These are phyloP conservation scores for Barnettozyma sucrosica DNA, from an alignment of 805 yeast genomes.

Conservation along the genomic window DNA sequence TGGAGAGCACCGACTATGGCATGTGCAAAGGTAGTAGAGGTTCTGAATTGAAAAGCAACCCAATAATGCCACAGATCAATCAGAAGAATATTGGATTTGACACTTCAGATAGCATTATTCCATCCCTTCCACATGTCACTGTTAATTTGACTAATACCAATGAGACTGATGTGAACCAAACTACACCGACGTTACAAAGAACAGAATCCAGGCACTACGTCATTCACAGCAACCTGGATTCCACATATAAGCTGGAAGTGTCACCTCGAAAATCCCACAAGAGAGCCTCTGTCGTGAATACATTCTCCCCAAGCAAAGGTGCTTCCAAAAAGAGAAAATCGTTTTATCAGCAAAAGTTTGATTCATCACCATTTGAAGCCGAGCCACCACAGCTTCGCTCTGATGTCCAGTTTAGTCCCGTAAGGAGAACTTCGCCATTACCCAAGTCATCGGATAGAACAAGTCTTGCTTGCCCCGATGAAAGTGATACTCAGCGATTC, in stretches of 20 bases:
- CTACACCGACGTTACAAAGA: conserved; percentile 23
- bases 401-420: conserved; percentile 23
- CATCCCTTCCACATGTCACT: conserved; percentile 21
- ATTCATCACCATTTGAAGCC: conserved; percentile 26
- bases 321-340: conserved; percentile 23
- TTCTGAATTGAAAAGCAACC: conserved; percentile 13
- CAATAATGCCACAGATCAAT: conserved; percentile 24
- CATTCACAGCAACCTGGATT: conserved; percentile 21
- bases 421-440: conserved; percentile 13
- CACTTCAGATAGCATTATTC: conserved; percentile 25
- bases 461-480: background rate
- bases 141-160: conserved; percentile 22
- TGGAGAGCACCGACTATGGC: conserved; percentile 23
- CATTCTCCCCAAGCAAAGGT: conserved; percentile 21
- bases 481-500: conserved; percentile 31
- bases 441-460: conserved; percentile 4
- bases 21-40: conserved; percentile 8
- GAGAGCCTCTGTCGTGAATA: conserved; percentile 15
- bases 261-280: conserved; percentile 21
- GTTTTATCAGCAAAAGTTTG: conserved; percentile 21
- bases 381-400: conserved; percentile 25
- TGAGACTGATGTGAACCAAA: conserved; percentile 24
- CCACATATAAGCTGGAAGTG: conserved; percentile 21
- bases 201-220: conserved; percentile 16
- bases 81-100: conserved; percentile 20